Conservation (phyloP, 169 alveolate species). For the Plasmodium billcollinsi region DNA sequence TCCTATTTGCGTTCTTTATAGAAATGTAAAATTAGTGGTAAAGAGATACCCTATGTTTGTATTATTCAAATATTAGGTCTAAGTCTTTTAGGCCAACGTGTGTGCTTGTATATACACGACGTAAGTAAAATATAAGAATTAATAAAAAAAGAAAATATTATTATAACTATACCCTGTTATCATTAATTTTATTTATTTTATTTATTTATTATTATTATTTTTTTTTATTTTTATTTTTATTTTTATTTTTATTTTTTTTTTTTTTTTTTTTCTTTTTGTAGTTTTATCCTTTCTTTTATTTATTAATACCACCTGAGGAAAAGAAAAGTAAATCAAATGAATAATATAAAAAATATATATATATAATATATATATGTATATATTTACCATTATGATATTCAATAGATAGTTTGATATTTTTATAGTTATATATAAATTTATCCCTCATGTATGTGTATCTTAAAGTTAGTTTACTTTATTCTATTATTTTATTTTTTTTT, state of each 20-base stretch:
- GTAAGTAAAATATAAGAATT: constrained; percentile 13
- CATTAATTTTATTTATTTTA: background rate
- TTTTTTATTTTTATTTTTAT: no score
- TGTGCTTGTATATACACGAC: constrained; percentile 65
- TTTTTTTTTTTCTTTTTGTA: background rate
- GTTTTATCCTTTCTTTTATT: constrained; percentile 65
- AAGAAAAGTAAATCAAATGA: constrained; percentile 28
- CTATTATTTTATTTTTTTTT: background rate
- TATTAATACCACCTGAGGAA: constrained; percentile 71
- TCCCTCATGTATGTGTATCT: background rate
- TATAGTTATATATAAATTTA: no score
- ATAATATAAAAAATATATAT: constrained; percentile 10
- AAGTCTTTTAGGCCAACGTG: constrained; percentile 53
- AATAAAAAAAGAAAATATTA: constrained; percentile 5
- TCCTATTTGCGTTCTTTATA: background rate
- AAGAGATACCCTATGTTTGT: constrained; percentile 38
- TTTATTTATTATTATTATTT: no score
- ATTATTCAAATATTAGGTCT: constrained; percentile 67
- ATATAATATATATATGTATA: background rate
- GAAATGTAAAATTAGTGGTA: constrained; percentile 53
- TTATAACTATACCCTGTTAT: background rate
- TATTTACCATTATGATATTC: no score
- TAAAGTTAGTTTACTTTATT: no score
- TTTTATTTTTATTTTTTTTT: no score
- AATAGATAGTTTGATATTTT: no score